Conservation (phyloP, 2,329 filamentous ascomycete species). For the Ophiostoma novo-ulmi region DNA sequence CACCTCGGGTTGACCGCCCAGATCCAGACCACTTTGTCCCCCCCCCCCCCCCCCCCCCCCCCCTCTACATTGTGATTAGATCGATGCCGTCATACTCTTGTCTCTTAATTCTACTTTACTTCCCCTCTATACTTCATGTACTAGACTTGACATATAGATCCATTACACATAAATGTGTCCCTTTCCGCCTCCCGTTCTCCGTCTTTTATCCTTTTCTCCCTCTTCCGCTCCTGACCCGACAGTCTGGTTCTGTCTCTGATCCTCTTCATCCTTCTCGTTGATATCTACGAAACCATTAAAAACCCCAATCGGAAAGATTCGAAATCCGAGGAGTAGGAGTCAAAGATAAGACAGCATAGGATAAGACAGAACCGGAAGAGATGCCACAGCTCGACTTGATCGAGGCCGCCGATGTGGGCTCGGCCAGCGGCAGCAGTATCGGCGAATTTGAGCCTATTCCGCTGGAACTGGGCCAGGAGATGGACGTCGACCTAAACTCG, state of each 20-base stretch:
- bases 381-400: not conserved
- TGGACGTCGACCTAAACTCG: not conserved
- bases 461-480: constrained; percentile 18
- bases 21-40: not conserved
- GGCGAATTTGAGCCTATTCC: constrained; percentile 23
- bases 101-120: not conserved
- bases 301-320: not conserved
- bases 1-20: not conserved
- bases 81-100: not conserved
- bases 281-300: not conserved
- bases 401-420: not conserved
- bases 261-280: not conserved
- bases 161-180: not conserved
- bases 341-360: not conserved
- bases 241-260: not conserved
- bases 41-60: too few species aligned
- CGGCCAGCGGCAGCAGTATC: constrained; percentile 6
- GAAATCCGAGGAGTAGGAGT: not conserved
- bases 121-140: not conserved
- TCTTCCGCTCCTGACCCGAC: not conserved
- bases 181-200: not conserved
- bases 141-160: not conserved
- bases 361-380: not conserved
- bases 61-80: not conserved
- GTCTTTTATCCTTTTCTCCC: not conserved